These are phyloP conservation scores for Moesziomyces sp. DNA, from an alignment of 1,284 basidiomycete genomes.

Conservation along the genomic window DNA sequence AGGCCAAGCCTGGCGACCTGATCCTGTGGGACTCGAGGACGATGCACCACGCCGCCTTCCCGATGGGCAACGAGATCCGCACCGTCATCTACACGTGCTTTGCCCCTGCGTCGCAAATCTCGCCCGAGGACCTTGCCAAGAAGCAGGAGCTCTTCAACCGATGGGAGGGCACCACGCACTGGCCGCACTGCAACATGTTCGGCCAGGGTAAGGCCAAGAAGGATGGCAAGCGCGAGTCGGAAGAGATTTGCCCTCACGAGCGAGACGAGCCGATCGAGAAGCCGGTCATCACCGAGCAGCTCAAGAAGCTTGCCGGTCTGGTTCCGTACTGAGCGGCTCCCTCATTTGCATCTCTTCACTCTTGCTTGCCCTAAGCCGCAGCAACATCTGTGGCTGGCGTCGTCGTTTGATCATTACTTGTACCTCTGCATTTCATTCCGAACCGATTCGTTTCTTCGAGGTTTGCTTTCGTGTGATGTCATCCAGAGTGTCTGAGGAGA, in stretches of 20 bases:
- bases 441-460: too few species aligned
- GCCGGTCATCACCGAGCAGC: slow-evolving; percentile 14
- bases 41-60: slow-evolving; percentile 38
- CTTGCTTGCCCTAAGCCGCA: too few species aligned
- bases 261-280: slow-evolving; percentile 16
- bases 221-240: slow-evolving; percentile 15
- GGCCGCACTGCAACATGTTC: slow-evolving; percentile 18
- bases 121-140: slow-evolving; percentile 4
- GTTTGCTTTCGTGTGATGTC: too few species aligned
- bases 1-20: slow-evolving; percentile 61
- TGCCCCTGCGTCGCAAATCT: not conserved
- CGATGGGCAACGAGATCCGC: slow-evolving; percentile 12
- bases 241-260: slow-evolving; percentile 10
- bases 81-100: slow-evolving; percentile 30
- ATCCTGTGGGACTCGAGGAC: slow-evolving; percentile 50
- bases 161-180: slow-evolving; percentile 13
- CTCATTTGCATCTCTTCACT: too few species aligned
- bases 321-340: slow-evolving; percentile 1
- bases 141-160: slow-evolving; percentile 9
- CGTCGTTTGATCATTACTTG: too few species aligned
- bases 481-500: too few species aligned
- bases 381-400: too few species aligned
- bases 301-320: slow-evolving; percentile 14
- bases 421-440: too few species aligned
- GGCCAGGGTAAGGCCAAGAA: slow-evolving; percentile 13